phyloP scores from a whole-genome alignment of 179 eudicot genomes.

The Carnegiea gigantea region DNA sequence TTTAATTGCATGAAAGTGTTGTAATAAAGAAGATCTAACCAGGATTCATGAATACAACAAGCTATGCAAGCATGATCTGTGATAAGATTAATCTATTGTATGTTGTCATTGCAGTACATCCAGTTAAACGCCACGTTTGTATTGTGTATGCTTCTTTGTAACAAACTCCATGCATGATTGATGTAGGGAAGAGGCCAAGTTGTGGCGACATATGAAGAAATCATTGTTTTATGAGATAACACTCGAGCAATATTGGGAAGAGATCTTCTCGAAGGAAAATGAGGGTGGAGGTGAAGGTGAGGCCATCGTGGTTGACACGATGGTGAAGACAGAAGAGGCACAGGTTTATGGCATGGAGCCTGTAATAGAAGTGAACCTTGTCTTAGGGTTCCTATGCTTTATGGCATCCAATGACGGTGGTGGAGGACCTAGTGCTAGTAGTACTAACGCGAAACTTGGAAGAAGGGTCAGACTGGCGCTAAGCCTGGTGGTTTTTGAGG shows the following conservation, averaged over 20 bases:
- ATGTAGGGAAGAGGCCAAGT: conserved; percentile 44
- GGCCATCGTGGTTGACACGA: conserved; percentile 40
- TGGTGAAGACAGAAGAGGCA: conserved; percentile 47
- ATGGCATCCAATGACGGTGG: conserved; percentile 12
- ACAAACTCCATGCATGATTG: neutral
- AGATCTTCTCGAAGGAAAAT: conserved; percentile 45
- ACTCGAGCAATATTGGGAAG: conserved; percentile 76
- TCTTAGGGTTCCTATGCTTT: conserved; percentile 53
- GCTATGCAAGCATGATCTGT: no score
- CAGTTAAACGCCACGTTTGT: neutral
- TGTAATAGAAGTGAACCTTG: conserved; percentile 37
- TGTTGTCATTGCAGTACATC: neutral
- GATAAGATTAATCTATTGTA: no score
- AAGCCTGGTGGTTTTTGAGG: conserved; percentile 51
- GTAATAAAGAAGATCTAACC: no score
- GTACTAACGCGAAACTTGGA: conserved; percentile 2
- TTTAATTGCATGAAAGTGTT: no score
- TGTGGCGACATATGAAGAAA: conserved; percentile 46
- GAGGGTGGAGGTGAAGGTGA: conserved; percentile 27
- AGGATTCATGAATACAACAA: no score
- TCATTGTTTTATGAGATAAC: conserved; percentile 63
- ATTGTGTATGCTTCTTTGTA: neutral
- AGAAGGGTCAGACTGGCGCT: conserved; percentile 34
- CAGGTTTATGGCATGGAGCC: conserved; percentile 54
- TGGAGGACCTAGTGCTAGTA: neutral